These are phyloP conservation scores for Athelia sp. DNA, from an alignment of 1,284 basidiomycete species.

Conservation along the genomic window DNA sequence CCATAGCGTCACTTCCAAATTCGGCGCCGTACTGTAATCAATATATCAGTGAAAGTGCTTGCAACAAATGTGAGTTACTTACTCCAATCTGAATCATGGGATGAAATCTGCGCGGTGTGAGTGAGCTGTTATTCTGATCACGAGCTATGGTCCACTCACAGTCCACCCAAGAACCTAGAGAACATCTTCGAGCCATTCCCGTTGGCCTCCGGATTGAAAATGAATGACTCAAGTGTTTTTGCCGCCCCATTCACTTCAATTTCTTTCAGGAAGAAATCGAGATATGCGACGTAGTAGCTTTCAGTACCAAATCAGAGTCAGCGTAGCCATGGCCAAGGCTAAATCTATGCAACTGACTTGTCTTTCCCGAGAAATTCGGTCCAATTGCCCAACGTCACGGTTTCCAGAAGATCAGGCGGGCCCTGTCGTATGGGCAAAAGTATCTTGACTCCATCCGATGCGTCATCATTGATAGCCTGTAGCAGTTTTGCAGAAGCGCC, in stretches of 20 bases:
- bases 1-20: conserved; percentile 48
- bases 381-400: too few relatives aligned
- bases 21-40: conserved; percentile 49
- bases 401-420: too few relatives aligned
- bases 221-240: conserved; percentile 44
- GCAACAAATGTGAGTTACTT: conserved; percentile 16
- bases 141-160: conserved; percentile 30
- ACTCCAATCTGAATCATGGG: conserved; percentile 66
- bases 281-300: conserved; percentile 47
- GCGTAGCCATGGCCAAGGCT: conserved; percentile 1
- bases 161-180: conserved; percentile 48
- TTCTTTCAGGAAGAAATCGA: conserved; percentile 51
- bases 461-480: conserved; percentile 45
- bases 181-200: conserved; percentile 47
- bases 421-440: too few relatives aligned
- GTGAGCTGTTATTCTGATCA: background rate
- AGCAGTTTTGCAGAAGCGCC: conserved; percentile 51
- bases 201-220: conserved; percentile 50
- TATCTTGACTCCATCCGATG: conserved; percentile 13
- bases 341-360: conserved; percentile 27
- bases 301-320: conserved; percentile 11
- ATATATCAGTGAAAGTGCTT: background rate
- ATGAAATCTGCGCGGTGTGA: conserved; percentile 47
- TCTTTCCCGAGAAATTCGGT: conserved; percentile 46
- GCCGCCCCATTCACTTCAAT: conserved; percentile 38